Conservation (phyloP, 2,329 filamentous ascomycete species). For the Pyrenophora teres region DNA sequence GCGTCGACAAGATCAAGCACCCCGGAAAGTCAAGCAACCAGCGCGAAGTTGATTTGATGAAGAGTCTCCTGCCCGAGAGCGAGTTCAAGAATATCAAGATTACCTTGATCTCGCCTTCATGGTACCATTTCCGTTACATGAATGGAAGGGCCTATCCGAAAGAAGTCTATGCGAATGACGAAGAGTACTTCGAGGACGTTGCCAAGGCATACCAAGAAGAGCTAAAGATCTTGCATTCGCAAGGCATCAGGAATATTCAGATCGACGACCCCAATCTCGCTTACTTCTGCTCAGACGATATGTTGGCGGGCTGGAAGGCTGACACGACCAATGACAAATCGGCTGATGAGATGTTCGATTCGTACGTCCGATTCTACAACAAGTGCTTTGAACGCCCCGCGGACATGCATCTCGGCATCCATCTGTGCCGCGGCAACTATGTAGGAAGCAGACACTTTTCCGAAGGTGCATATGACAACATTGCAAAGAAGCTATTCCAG, state of each 20-base stretch:
- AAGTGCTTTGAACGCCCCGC: conserved; percentile 66
- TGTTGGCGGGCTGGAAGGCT: conserved; percentile 52
- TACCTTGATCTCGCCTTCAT: conserved; percentile 69
- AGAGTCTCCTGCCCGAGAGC: conserved; percentile 62
- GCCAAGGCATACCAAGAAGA: conserved; percentile 55
- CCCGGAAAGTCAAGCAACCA: conserved; percentile 60
- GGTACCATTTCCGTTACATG: conserved; percentile 70
- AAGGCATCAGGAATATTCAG: conserved; percentile 55
- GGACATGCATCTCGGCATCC: conserved; percentile 77
- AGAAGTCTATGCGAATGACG: conserved; percentile 53
- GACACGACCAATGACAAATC: conserved; percentile 70
- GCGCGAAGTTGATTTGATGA: conserved; percentile 64
- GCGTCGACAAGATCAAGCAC: conserved; percentile 63
- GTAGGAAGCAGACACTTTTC: conserved; percentile 54
- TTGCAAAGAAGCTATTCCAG: conserved; percentile 51
- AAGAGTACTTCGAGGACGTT: conserved; percentile 55
- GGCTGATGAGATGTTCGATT: conserved; percentile 72
- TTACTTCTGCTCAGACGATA: conserved; percentile 47
- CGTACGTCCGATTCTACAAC: conserved; percentile 79
- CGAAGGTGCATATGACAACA: conserved; percentile 54
- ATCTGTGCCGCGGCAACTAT: conserved; percentile 66
- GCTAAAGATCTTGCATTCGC: conserved; percentile 52
- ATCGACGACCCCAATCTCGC: conserved; percentile 57
- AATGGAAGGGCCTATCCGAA: conserved; percentile 55
- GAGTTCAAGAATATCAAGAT: conserved; percentile 70